Percentiles rank a stretch among this genome's conserved stretches.
phyloP scores from a whole-genome alignment of 2,329 filamentous ascomycete species.

The Helminthosporium solani region DNA sequence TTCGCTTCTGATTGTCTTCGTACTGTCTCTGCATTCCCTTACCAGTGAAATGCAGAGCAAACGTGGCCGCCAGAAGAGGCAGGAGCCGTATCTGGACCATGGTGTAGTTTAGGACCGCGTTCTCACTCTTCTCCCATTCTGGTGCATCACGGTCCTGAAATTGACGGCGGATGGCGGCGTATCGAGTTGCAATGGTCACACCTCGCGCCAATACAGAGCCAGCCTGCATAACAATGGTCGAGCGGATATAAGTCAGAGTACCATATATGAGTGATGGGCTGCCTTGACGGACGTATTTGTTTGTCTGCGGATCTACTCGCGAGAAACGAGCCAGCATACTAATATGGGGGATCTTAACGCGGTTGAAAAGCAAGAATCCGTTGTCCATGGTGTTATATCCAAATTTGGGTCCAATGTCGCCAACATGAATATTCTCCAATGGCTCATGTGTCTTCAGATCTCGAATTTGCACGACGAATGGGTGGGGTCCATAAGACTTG shows the following conservation, averaged over 20 bases:
- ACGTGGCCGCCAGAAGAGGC: conserved; percentile 71
- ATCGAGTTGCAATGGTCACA: conserved; percentile 75
- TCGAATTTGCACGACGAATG: conserved; percentile 72
- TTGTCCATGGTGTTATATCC: conserved; percentile 83
- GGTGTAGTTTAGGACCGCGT: conserved; percentile 76
- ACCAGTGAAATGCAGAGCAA: conserved; percentile 77
- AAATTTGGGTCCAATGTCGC: conserved; percentile 74
- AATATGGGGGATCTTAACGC: conserved; percentile 71
- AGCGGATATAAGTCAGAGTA: conserved; percentile 73
- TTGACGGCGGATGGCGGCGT: conserved; percentile 72
- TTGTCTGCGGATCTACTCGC: conserved; percentile 65
- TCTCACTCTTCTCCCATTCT: conserved; percentile 61
- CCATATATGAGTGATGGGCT: conserved; percentile 71
- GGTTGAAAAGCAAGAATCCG: conserved; percentile 74
- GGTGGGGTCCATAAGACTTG: conserved; percentile 71
- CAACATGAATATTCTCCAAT: conserved; percentile 61
- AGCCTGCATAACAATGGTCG: conserved; percentile 71
- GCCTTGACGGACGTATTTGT: conserved; percentile 66
- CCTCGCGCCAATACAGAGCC: conserved; percentile 71
- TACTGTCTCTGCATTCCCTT: conserved; percentile 74
- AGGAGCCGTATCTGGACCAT: conserved; percentile 76
- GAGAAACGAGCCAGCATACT: conserved; percentile 74
- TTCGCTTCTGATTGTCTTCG: conserved; percentile 68
- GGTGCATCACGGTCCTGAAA: conserved; percentile 73
- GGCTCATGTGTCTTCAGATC: conserved; percentile 54